Conservation (phyloP, 2,329 filamentous ascomycete species). For the Cryphonectria carpinicola region DNA sequence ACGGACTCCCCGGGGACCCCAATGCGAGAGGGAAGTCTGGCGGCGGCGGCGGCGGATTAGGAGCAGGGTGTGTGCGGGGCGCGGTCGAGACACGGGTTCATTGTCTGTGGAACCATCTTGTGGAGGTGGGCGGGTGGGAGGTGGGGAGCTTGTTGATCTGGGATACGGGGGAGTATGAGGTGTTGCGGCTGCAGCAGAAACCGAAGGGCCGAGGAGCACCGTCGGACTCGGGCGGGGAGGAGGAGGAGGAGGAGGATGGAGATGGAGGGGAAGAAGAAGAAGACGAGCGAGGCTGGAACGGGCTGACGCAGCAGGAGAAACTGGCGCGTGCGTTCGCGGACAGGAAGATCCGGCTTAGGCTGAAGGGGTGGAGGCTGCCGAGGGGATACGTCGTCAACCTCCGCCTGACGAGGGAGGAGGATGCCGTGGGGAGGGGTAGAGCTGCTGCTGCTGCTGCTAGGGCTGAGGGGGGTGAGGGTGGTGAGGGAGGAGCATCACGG, state of each 20-base stretch:
- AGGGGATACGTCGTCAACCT: conserved; percentile 56
- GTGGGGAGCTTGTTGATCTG: conserved; percentile 65
- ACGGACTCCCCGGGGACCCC: conserved; percentile 61
- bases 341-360: conserved; percentile 59
- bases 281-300: not conserved
- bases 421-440: conserved; percentile 25
- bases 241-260: conserved; percentile 6
- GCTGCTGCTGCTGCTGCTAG: conserved; percentile 3
- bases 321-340: conserved; percentile 55
- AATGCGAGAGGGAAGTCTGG: conserved; percentile 44
- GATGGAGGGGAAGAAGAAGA: not conserved
- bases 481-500: no score
- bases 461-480: not conserved
- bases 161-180: conserved; percentile 63
- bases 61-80: conserved; percentile 54
- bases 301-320: conserved; percentile 47
- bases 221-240: conserved; percentile 30
- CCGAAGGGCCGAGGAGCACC: conserved; percentile 17
- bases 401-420: conserved; percentile 48
- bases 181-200: conserved; percentile 41
- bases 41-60: conserved; percentile 22
- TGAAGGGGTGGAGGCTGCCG: conserved; percentile 59
- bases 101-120: conserved; percentile 65
- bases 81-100: conserved; percentile 66
- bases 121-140: conserved; percentile 57